Percentiles rank a stretch among this genome's conserved stretches.
Evolutionary conservation across 257 asterid genomes (phyloP).

Genomic region (Vinca minor): DNA sequence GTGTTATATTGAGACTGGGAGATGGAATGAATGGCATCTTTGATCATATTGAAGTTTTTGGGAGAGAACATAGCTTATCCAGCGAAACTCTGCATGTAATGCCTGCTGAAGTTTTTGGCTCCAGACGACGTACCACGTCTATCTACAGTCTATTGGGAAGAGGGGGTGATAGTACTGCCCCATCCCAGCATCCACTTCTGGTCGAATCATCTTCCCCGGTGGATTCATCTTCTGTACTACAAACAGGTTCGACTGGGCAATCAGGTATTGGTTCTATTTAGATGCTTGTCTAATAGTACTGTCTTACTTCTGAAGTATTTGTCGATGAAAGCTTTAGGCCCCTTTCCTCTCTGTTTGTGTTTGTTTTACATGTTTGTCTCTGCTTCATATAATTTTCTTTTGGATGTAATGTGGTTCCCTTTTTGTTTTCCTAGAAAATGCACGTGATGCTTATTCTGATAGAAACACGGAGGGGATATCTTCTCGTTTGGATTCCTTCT

Average conservation of each 20-base stretch:
- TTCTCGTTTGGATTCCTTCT: slow-evolving; percentile 68
- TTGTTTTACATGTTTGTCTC: neutral
- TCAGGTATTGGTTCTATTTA: slow-evolving; percentile 35
- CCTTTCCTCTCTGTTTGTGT: neutral
- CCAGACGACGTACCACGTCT: slow-evolving; percentile 92
- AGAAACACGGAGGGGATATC: slow-evolving; percentile 55
- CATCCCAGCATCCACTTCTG: slow-evolving; percentile 76
- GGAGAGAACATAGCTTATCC: slow-evolving; percentile 62
- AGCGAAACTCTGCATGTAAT: slow-evolving; percentile 79
- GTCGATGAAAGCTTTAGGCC: too few relatives aligned
- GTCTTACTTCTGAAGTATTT: neutral
- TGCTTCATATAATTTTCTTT: neutral
- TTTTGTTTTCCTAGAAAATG: slow-evolving; percentile 41
- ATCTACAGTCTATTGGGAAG: slow-evolving; percentile 85
- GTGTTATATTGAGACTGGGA: slow-evolving; percentile 81
- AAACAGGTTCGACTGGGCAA: slow-evolving; percentile 44
- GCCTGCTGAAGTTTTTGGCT: slow-evolving; percentile 96
- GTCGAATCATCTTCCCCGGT: slow-evolving; percentile 76
- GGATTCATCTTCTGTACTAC: too few relatives aligned
- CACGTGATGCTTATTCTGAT: slow-evolving; percentile 40
- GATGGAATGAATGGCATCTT: slow-evolving; percentile 94
- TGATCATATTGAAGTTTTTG: slow-evolving; percentile 93
- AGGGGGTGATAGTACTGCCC: slow-evolving; percentile 48
- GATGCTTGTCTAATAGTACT: neutral
- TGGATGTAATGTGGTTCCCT: slow-evolving; percentile 11